Evolutionary conservation across 371 early-diverging fungal genomes (phyloP).

Genomic region (Blakeslea trispora): DNA sequence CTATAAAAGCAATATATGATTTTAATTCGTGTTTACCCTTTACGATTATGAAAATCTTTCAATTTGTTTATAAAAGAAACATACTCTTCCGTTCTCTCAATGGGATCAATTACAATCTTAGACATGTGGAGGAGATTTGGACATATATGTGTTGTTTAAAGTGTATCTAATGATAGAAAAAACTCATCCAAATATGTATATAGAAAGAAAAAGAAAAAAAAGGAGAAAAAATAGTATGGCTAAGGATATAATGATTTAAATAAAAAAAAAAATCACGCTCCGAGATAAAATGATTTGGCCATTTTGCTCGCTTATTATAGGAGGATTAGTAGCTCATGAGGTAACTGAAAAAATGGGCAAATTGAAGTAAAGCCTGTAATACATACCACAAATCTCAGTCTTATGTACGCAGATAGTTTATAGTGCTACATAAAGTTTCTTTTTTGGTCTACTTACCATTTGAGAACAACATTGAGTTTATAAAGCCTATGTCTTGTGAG

Average conservation of each 20-base stretch:
- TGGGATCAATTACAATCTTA: constrained; percentile 49
- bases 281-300: neutral
- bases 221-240: neutral
- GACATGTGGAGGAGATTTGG: constrained; percentile 15
- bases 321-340: too few species aligned
- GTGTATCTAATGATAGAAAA: too few species aligned
- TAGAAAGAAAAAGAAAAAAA: neutral
- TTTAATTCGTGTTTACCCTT: constrained; percentile 56
- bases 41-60: constrained; percentile 66
- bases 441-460: too few species aligned
- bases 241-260: neutral
- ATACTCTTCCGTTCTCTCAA: constrained; percentile 75
- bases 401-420: too few species aligned
- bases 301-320: neutral
- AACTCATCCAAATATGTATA: neutral
- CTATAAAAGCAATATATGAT: neutral
- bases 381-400: too few species aligned
- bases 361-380: too few species aligned
- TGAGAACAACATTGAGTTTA: too few species aligned
- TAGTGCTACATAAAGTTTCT: too few species aligned
- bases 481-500: too few species aligned
- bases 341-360: too few species aligned
- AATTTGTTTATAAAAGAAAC: constrained; percentile 68
- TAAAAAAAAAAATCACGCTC: neutral
- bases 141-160: neutral